These are phyloP conservation scores for Zasmidium citrigriseum DNA, from an alignment of 2,329 filamentous ascomycete species.

Conservation along the genomic window DNA sequence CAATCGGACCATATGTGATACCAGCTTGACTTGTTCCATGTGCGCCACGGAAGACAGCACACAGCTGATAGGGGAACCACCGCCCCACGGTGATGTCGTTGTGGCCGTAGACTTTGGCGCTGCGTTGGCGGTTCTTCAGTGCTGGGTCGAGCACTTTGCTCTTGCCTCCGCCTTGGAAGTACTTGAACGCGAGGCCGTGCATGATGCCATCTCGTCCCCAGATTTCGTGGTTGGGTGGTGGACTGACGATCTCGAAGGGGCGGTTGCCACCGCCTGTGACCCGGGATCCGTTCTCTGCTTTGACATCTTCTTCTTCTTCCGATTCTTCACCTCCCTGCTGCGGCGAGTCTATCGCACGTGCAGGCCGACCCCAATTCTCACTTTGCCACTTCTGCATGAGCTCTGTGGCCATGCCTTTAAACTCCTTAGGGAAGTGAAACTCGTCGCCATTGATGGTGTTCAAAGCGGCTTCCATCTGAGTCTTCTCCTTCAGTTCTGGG, in stretches of 20 bases:
- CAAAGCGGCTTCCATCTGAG: constrained; percentile 18
- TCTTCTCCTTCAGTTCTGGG: constrained; percentile 13
- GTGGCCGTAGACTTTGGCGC: constrained; percentile 25
- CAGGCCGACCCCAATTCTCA: not conserved
- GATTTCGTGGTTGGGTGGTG: constrained; percentile 22
- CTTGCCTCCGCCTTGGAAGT: constrained; percentile 4
- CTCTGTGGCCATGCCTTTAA: constrained; percentile 14
- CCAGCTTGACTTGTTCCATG: constrained; percentile 27
- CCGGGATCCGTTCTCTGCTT: not conserved
- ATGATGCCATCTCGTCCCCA: constrained; percentile 31
- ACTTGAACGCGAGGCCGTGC: constrained; percentile 23
- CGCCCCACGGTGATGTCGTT: constrained; percentile 26
- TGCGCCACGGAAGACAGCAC: constrained; percentile 28
- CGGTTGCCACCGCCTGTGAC: no score
- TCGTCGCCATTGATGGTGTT: constrained; percentile 10
- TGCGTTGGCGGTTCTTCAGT: constrained; percentile 11
- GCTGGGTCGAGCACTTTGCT: constrained; percentile 15
- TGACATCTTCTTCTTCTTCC: not conserved
- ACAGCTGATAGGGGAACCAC: constrained; percentile 28
- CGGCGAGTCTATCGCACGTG: not conserved
- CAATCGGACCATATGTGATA: constrained; percentile 22
- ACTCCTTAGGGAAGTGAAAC: constrained; percentile 17
- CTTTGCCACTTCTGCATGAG: constrained; percentile 21
- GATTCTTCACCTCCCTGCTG: not conserved
- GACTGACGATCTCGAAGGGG: constrained; percentile 5